Conservation (phyloP, 768 basidiomycete genomes). For the Mycena amicta region DNA sequence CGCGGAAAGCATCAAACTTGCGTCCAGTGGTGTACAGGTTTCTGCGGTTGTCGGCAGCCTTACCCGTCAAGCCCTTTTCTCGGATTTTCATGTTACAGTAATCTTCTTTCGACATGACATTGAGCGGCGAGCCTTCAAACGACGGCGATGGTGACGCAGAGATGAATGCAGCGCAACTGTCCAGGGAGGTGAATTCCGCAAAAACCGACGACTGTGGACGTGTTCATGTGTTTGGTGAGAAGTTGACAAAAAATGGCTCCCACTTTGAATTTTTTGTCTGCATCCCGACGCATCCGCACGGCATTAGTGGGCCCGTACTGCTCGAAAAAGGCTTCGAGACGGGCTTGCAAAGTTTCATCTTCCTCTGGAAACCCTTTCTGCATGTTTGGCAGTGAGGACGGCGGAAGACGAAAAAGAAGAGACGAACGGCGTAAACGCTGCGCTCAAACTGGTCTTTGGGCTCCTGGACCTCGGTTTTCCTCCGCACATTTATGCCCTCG, state of each 20-base stretch:
- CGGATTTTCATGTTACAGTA: conserved; percentile 97
- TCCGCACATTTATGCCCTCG: conserved; percentile 69
- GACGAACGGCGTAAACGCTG: conserved; percentile 85
- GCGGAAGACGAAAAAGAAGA: not conserved
- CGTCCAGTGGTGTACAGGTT: conserved; percentile 51
- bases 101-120: conserved; percentile 88
- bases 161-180: conserved; percentile 73
- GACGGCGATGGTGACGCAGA: conserved; percentile 79
- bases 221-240: not conserved
- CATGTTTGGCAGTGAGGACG: not conserved
- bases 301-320: conserved; percentile 78
- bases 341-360: conserved; percentile 62
- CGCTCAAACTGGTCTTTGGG: conserved; percentile 81
- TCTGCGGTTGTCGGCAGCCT: conserved; percentile 61
- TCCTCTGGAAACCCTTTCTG: conserved; percentile 89
- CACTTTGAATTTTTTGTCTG: conserved; percentile 23
- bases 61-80: conserved; percentile 86
- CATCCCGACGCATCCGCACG: conserved; percentile 85
- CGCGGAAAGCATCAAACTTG: conserved; percentile 82
- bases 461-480: conserved; percentile 73
- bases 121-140: conserved; percentile 74
- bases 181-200: conserved; percentile 78
- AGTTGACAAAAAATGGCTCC: not conserved
- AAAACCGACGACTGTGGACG: conserved; percentile 66
- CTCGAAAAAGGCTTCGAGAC: conserved; percentile 79